Base-by-base conservation (phyloP, 306 rosid species). In the Malus orientalis region DNA sequence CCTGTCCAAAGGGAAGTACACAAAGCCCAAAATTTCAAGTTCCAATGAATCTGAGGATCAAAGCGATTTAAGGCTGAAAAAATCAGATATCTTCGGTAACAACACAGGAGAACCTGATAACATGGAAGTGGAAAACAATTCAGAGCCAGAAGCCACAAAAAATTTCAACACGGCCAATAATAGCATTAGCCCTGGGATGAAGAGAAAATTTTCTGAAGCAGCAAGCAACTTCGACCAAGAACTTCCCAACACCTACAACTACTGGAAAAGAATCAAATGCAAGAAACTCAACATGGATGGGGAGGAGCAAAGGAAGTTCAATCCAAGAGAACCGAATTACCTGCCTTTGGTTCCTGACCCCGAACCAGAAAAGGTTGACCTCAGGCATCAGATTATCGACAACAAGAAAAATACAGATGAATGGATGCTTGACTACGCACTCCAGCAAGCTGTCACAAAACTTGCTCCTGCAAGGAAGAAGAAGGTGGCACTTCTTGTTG, bases 391-490 rank as follows among this genome's bases (percentile, higher is more conserved):
- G 81, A 81, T 80, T 86, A 76, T 87, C 81, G 99, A 95, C 74
- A 93, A 89, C 70, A 86, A 91, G 73, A 95, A 22, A 22, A 91
- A 88, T 78, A 73, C 97, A 29, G 96, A 92, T 76, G 93, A 95
- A 45, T 95, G 99, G 99, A 95, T 95, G 99, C 73, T 92, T 65
- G 99, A 95, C 82, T 81, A 78, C 61, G 97, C 92, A 57, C 92
- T 95, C 10, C 90, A 89, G 32, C 86, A 80, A 72, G 85, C 83
- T 1, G 97, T 95, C 55, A 87, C 88, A 18, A 89, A 91, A 75
- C 99, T 95, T 8, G 98, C 87, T 57, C 99, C 97, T 0, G 97
- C 97, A 30, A 88, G 91, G 88, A 95, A 95, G 91, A 95, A 83
- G 91, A 92, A 91, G 81, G 99, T 92, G 62, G 96, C 99, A 23